Evolutionary conservation across 352 stramenopile species (phyloP).

Genomic region (Pythium scleroteichum): DNA sequence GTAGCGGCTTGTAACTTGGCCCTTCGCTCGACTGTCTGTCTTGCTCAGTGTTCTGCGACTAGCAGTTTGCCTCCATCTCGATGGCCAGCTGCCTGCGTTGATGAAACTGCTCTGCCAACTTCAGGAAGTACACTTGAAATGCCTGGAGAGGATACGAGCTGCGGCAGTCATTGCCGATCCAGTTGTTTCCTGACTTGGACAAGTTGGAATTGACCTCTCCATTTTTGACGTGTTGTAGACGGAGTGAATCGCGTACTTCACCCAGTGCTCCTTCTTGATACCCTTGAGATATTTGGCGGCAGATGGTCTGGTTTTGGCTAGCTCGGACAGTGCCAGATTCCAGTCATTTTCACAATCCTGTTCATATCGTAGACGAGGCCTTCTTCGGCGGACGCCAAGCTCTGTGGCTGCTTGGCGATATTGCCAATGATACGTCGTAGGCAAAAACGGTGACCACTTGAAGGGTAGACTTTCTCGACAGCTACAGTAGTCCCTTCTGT

Average conservation of each 20-base stretch:
- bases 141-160: conserved; percentile 11
- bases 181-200: conserved; percentile 14
- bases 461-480: conserved; percentile 7
- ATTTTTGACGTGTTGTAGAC: neutral
- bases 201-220: conserved; percentile 21
- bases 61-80: neutral
- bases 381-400: neutral
- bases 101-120: conserved; percentile 10
- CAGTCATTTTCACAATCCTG: conserved; percentile 11
- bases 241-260: conserved; percentile 14
- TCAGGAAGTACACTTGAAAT: conserved; percentile 14
- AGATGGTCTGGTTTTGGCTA: neutral
- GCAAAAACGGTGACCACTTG: conserved; percentile 6
- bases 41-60: no score
- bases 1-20: no score
- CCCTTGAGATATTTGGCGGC: conserved; percentile 5
- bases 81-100: neutral
- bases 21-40: no score
- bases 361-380: conserved; percentile 13
- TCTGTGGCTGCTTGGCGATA: neutral
- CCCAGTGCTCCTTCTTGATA: conserved; percentile 13
- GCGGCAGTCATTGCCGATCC: conserved; percentile 12
- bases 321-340: neutral
- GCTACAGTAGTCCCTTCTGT: conserved; percentile 8
- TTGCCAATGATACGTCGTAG: conserved; percentile 17